A percentile compares a stretch with the other conserved stretches of the same genome.
Conservation (phyloP, 352 stramenopile genomes). For the Phytophthora aleatoria region DNA sequence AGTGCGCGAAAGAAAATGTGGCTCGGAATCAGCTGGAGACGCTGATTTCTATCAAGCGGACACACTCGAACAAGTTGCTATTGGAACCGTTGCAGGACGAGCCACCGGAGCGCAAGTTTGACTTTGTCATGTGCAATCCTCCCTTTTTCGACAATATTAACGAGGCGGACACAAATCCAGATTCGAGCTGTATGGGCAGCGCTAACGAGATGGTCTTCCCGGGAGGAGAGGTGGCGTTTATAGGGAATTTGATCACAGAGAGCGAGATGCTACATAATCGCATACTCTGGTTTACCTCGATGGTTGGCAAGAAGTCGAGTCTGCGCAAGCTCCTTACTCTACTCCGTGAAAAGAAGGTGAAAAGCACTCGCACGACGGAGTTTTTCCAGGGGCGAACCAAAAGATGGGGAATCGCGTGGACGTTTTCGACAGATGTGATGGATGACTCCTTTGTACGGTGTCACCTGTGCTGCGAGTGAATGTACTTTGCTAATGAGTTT, state of each 20-base stretch:
- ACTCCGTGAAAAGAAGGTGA: slow-evolving; percentile 67
- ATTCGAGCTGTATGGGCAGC: slow-evolving; percentile 73
- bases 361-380: slow-evolving; percentile 90
- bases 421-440: slow-evolving; percentile 59
- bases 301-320: slow-evolving; percentile 93
- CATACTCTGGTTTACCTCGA: slow-evolving; percentile 95
- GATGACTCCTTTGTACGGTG: slow-evolving; percentile 41
- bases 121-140: slow-evolving; percentile 98
- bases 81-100: slow-evolving; percentile 51
- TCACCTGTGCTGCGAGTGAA: background rate
- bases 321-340: slow-evolving; percentile 88
- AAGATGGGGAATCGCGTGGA: slow-evolving; percentile 95
- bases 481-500: background rate
- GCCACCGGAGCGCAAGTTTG: slow-evolving; percentile 40
- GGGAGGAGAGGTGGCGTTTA: slow-evolving; percentile 95
- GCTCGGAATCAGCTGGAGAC: slow-evolving; percentile 81
- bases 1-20: slow-evolving; percentile 89
- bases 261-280: slow-evolving; percentile 76
- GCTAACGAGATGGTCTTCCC: slow-evolving; percentile 85
- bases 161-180: slow-evolving; percentile 81
- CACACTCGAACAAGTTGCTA: slow-evolving; percentile 48
- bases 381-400: slow-evolving; percentile 95
- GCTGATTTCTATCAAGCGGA: slow-evolving; percentile 61
- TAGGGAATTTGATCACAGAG: slow-evolving; percentile 92
- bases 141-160: slow-evolving; percentile 93